Conservation (phyloP, 805 yeast species). For the Nakazawaea laoshanensis region DNA sequence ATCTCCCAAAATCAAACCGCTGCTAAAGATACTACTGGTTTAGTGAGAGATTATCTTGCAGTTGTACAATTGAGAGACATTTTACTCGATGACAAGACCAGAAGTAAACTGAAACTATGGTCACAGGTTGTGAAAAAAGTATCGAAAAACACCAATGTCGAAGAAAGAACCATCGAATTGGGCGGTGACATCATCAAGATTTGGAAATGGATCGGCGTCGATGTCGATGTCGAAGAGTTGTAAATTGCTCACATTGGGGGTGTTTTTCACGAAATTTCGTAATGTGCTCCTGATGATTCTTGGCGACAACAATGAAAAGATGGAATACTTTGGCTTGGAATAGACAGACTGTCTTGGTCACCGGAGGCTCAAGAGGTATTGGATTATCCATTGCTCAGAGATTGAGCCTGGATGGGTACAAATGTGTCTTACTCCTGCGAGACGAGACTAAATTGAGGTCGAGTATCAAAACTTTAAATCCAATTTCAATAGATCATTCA, state of each 20-base stretch:
- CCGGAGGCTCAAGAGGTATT: constrained; percentile 67
- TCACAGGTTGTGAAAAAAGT: constrained; percentile 41
- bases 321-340: neutral
- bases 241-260: neutral
- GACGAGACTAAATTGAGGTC: constrained; percentile 26
- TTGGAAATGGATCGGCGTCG: constrained; percentile 66
- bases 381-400: constrained; percentile 48
- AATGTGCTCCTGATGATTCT: too few relatives aligned
- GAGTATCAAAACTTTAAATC: constrained; percentile 11
- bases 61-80: constrained; percentile 68
- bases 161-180: constrained; percentile 54
- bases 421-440: constrained; percentile 43
- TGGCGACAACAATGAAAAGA: neutral
- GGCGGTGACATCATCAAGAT: constrained; percentile 84
- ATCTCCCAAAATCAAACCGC: constrained; percentile 33
- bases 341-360: constrained; percentile 38
- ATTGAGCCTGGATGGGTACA: constrained; percentile 44
- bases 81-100: constrained; percentile 34
- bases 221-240: constrained; percentile 5
- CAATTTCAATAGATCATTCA: too few relatives aligned
- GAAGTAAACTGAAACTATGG: constrained; percentile 48
- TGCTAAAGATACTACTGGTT: constrained; percentile 22
- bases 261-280: neutral
- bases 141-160: constrained; percentile 61
- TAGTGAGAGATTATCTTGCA: constrained; percentile 44